Percentiles rank a stretch among this genome's conserved stretches.
Evolutionary conservation across 2,329 filamentous ascomycete species (phyloP).

Genomic region (Penicillium rolfsii): DNA sequence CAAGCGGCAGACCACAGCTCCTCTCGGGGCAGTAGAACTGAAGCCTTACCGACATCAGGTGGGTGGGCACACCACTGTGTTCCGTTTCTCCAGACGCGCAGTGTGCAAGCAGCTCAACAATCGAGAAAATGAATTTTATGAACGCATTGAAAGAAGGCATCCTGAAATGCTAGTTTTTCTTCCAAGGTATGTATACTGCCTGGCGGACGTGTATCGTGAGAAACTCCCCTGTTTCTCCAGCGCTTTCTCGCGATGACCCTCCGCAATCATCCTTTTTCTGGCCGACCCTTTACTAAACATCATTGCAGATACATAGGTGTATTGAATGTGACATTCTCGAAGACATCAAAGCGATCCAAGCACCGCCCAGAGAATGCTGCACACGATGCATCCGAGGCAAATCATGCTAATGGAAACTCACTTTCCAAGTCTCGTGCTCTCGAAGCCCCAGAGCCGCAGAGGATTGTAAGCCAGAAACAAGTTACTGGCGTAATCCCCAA

Average conservation of each 20-base stretch:
- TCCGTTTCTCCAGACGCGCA: conserved; percentile 90
- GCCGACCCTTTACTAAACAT: conserved; percentile 1
- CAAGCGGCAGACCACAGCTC: conserved; percentile 46
- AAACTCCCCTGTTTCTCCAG: not conserved
- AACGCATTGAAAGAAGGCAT: conserved; percentile 89
- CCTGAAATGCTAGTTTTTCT: conserved; percentile 88
- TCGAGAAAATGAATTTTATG: conserved; percentile 97
- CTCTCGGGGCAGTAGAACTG: conserved; percentile 88
- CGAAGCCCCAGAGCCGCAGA: conserved; percentile 42
- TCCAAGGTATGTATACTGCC: conserved; percentile 66
- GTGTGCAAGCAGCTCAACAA: conserved; percentile 99
- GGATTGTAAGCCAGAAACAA: conserved; percentile 75
- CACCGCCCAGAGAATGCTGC: conserved; percentile 28
- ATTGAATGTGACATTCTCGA: conserved; percentile 92
- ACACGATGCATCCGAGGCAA: conserved; percentile 11
- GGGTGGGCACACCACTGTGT: conserved; percentile 92
- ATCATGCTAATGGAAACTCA: conserved; percentile 19
- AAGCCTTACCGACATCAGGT: conserved; percentile 98
- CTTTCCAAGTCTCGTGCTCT: conserved; percentile 19
- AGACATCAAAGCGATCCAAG: conserved; percentile 68
- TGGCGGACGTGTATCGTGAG: not conserved
- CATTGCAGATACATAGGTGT: conserved; percentile 86
- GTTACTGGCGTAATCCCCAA: conserved; percentile 76
- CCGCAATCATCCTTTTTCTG: too few species aligned
- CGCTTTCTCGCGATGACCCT: not conserved